A percentile compares a stretch with the other conserved stretches of the same genome.
Evolutionary conservation across 176 grass and related monocot genomes (phyloP).

Genomic region (Cocos nucifera): DNA sequence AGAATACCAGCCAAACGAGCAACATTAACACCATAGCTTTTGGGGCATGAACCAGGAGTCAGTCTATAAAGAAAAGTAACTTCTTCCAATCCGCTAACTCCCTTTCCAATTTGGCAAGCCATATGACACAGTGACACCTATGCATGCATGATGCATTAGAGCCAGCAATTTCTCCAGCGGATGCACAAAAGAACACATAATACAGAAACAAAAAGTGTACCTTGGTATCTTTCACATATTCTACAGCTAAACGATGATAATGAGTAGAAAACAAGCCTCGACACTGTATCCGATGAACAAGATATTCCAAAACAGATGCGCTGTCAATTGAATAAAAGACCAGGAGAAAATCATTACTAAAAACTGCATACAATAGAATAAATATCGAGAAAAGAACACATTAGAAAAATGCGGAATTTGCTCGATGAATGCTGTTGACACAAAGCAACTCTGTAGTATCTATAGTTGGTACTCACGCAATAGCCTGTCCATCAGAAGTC

Average conservation of each 20-base stretch:
- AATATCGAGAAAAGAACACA: conserved; percentile 11
- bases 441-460: conserved; percentile 5
- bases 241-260: conserved; percentile 76
- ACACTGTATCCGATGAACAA: conserved; percentile 61
- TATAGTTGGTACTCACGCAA: conserved; percentile 43
- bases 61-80: conserved; percentile 84
- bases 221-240: conserved; percentile 60
- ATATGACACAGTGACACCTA: conserved; percentile 83
- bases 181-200: background rate
- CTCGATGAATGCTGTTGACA: background rate
- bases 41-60: conserved; percentile 76
- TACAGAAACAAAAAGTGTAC: conserved; percentile 27
- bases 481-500: conserved; percentile 99
- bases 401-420: conserved; percentile 20
- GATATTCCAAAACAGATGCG: conserved; percentile 77
- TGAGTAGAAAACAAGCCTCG: conserved; percentile 95
- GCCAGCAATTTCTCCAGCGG: background rate
- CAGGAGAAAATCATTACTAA: conserved; percentile 8
- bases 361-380: background rate
- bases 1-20: conserved; percentile 75
- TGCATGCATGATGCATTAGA: background rate
- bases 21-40: conserved; percentile 99
- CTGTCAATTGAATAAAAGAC: conserved; percentile 32
- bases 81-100: conserved; percentile 67
- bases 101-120: conserved; percentile 66